Conservation (phyloP, 148 eudicot genomes). For the Camellia lanceoleosa region DNA sequence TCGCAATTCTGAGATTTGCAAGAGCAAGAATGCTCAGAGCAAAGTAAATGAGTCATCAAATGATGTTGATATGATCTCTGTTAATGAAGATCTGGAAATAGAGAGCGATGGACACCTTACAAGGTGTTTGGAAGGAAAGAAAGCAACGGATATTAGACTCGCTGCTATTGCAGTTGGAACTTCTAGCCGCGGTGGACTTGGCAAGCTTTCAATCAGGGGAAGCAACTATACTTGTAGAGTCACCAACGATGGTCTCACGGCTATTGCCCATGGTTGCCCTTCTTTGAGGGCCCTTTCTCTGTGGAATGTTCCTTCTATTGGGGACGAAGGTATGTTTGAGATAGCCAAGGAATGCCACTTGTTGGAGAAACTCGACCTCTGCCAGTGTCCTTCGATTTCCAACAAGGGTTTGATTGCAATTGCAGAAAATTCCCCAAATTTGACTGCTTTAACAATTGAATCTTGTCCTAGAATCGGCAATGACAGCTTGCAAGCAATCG, state of each 20-base stretch:
- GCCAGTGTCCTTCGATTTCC: constrained; percentile 61
- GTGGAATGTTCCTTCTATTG: constrained; percentile 60
- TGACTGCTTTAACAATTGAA: constrained; percentile 71
- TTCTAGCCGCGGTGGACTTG: constrained; percentile 77
- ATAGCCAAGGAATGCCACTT: constrained; percentile 69
- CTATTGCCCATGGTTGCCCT: constrained; percentile 79
- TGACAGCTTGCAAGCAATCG: constrained; percentile 61
- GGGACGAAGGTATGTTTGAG: constrained; percentile 70
- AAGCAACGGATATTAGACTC: constrained; percentile 81
- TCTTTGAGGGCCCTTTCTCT: constrained; percentile 64
- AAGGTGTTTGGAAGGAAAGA: constrained; percentile 77
- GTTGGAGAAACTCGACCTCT: constrained; percentile 77
- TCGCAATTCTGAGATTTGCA: constrained; percentile 47
- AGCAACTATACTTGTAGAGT: constrained; percentile 55
- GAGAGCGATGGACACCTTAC: constrained; percentile 62
- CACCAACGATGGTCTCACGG: constrained; percentile 61
- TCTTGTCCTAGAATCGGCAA: constrained; percentile 69
- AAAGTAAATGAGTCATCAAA: constrained; percentile 15
- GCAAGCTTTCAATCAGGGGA: constrained; percentile 78
- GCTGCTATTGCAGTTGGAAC: constrained; percentile 88
- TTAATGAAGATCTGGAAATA: constrained; percentile 27
- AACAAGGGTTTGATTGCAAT: constrained; percentile 67
- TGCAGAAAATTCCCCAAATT: constrained; percentile 65
- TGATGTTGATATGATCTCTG: constrained; percentile 34
- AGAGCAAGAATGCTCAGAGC: constrained; percentile 11